Evolutionary conservation across 2,329 filamentous ascomycete genomes (phyloP).

Genomic region (Penicillium sp.): DNA sequence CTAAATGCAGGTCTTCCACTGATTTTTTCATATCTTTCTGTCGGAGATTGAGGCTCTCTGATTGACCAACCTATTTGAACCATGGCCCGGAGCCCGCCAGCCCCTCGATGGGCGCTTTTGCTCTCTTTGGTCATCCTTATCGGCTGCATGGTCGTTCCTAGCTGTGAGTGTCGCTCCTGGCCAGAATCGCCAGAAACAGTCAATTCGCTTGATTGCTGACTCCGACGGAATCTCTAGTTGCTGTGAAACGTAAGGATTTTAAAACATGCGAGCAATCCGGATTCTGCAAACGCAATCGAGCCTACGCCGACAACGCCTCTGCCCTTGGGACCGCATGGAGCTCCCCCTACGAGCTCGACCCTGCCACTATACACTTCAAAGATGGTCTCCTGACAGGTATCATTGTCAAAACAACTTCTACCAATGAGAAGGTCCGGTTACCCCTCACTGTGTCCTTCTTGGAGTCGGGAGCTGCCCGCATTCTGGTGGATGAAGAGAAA

Average conservation of each 20-base stretch:
- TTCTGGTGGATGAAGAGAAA: conserved; percentile 89
- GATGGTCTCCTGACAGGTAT: conserved; percentile 77
- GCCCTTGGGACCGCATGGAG: conserved; percentile 68
- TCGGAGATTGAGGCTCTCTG: conserved; percentile 39
- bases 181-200: neutral
- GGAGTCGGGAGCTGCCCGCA: conserved; percentile 82
- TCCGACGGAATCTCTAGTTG: conserved; percentile 53
- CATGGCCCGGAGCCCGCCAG: conserved; percentile 56
- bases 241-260: conserved; percentile 95
- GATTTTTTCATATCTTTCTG: conserved; percentile 17
- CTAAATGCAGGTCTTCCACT: conserved; percentile 32
- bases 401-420: conserved; percentile 76
- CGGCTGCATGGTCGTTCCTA: conserved; percentile 63
- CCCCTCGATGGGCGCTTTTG: conserved; percentile 67
- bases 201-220: conserved; percentile 3
- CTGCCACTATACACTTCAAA: conserved; percentile 72
- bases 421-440: conserved; percentile 71
- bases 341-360: conserved; percentile 76
- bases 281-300: conserved; percentile 95
- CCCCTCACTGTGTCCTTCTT: conserved; percentile 87
- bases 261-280: conserved; percentile 95
- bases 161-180: conserved; percentile 54
- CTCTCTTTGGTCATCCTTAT: conserved; percentile 62
- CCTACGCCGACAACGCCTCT: conserved; percentile 76
- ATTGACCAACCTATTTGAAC: conserved; percentile 25